Conservation (phyloP, 2,329 filamentous ascomycete genomes). For the Zelopaecilomyces penicillatus region DNA sequence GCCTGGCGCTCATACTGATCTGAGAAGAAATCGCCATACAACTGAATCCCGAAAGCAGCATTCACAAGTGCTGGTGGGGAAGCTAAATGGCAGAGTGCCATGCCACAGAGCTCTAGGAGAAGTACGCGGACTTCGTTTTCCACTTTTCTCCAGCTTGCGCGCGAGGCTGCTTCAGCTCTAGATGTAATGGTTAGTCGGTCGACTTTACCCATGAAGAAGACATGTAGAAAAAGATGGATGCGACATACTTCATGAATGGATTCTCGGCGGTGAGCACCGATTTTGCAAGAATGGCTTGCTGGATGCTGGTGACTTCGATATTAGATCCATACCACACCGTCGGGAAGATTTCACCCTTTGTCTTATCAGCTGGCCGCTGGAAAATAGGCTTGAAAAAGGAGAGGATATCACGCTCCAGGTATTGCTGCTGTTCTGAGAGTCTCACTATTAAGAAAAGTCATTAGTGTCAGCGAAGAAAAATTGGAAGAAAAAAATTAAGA, state of each 20-base stretch:
- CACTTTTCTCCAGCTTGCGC: conserved; percentile 25
- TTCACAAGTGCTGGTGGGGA: conserved; percentile 31
- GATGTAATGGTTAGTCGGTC: neutral
- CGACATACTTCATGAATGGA: conserved; percentile 25
- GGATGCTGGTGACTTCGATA: conserved; percentile 31
- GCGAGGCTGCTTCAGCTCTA: conserved; percentile 18
- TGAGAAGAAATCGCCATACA: conserved; percentile 35
- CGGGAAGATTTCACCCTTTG: conserved; percentile 31
- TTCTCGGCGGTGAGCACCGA: conserved; percentile 33
- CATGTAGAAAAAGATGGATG: neutral
- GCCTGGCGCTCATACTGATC: conserved; percentile 30
- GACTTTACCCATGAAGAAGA: neutral
- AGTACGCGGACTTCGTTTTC: conserved; percentile 30
- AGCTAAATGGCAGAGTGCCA: conserved; percentile 28
- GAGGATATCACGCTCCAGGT: conserved; percentile 25
- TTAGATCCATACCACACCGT: conserved; percentile 31
- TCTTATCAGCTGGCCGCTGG: conserved; percentile 24
- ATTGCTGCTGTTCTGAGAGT: conserved; percentile 27
- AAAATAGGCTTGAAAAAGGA: conserved; percentile 26
- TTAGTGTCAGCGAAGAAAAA: neutral
- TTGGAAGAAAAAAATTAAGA: no score
- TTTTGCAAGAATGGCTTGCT: conserved; percentile 31
- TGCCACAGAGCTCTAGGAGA: conserved; percentile 31
- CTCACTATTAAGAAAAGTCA: conserved; percentile 17
- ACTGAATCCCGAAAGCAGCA: conserved; percentile 30